Conservation (phyloP, 2,329 filamentous ascomycete genomes). For the Alternaria novae-zelandiae region DNA sequence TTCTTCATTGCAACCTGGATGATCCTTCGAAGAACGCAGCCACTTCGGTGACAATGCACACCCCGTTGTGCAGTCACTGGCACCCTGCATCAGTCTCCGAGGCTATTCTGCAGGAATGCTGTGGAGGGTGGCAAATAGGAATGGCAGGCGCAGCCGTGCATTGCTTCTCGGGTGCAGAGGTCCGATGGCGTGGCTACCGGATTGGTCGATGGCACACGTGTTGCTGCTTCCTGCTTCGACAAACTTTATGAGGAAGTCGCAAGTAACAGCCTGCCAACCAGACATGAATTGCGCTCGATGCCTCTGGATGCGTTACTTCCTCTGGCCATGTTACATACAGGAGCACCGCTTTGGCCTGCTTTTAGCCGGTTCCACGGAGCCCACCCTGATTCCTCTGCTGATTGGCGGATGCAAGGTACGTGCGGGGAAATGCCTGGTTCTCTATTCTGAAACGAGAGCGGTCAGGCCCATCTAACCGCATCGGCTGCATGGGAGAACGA, state of each 20-base stretch:
- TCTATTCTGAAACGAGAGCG: slow-evolving; percentile 13
- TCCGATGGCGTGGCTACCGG: neutral
- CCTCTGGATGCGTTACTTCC: neutral
- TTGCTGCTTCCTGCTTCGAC: neutral
- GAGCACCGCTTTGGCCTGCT: neutral
- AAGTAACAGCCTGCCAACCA: neutral
- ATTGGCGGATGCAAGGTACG: slow-evolving; percentile 8
- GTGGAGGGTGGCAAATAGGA: neutral
- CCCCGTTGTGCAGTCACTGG: neutral
- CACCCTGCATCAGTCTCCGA: slow-evolving; percentile 4
- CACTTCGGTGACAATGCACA: slow-evolving; percentile 6
- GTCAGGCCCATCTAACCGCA: slow-evolving; percentile 9
- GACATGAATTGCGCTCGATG: neutral
- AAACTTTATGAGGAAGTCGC: slow-evolving; percentile 2
- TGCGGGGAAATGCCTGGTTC: slow-evolving; percentile 16
- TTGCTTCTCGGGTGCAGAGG: slow-evolving; percentile 8
- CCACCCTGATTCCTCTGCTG: neutral
- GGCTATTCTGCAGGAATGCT: neutral
- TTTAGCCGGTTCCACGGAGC: slow-evolving; percentile 11
- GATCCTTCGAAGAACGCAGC: neutral
- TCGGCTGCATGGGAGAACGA: slow-evolving; percentile 1
- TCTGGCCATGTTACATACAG: neutral
- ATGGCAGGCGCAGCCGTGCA: neutral
- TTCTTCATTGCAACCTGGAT: neutral
- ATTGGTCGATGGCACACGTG: slow-evolving; percentile 10